Evolutionary conservation across 257 asterid species (phyloP).

Genomic region (Solanum tarapatanum): DNA sequence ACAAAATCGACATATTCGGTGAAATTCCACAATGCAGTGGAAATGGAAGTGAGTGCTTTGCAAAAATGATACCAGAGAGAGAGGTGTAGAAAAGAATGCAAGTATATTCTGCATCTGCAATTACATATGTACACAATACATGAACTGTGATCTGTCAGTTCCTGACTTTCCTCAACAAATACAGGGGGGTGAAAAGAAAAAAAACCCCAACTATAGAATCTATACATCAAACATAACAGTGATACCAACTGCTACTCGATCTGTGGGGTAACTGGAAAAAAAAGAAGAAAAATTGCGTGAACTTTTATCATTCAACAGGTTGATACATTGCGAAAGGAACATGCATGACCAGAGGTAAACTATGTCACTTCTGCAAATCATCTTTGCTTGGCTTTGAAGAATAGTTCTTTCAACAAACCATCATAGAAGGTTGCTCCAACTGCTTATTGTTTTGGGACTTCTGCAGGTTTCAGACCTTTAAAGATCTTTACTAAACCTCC

Average conservation of each 20-base stretch:
- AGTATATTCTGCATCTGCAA: not conserved
- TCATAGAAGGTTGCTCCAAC: not conserved
- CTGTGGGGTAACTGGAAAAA: not conserved
- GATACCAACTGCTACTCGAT: not conserved
- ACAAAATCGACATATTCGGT: no score
- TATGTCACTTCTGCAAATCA: not conserved
- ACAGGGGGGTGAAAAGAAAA: not conserved
- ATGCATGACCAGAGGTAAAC: not conserved
- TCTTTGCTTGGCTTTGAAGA: not conserved
- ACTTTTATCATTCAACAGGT: not conserved
- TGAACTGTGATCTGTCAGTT: not conserved
- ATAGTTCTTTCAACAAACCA: not conserved
- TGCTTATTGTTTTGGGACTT: not conserved
- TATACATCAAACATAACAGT: not conserved
- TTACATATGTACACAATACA: not conserved
- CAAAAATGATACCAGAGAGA: not conserved
- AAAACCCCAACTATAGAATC: not conserved
- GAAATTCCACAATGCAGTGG: no score
- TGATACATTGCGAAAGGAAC: not conserved
- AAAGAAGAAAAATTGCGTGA: not conserved
- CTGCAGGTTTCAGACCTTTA: not conserved
- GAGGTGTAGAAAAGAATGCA: not conserved
- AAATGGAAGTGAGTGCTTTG: not conserved
- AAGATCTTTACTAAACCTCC: not conserved
- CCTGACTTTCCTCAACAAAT: not conserved